phyloP scores from a whole-genome alignment of 208 protist genomes.

The Blastocrithidia nonstop region DNA sequence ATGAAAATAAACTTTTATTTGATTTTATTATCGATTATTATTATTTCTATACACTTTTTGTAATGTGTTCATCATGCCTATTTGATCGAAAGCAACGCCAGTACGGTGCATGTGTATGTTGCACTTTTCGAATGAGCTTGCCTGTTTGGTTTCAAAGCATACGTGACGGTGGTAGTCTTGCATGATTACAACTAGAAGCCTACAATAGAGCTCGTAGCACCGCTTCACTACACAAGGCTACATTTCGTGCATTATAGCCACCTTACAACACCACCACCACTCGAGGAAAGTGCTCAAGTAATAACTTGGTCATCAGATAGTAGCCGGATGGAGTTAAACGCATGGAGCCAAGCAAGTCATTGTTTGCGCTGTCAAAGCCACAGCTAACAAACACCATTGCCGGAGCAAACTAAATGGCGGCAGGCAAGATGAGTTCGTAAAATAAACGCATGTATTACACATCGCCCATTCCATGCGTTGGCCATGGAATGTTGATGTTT shows the following conservation, averaged over 20 bases:
- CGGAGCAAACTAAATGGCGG: constrained; percentile 77
- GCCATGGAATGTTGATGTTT: constrained; percentile 92
- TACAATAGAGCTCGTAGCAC: constrained; percentile 67
- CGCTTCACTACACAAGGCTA: constrained; percentile 65
- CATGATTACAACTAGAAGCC: too few species aligned
- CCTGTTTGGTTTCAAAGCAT: too few species aligned
- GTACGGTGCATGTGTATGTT: too few species aligned
- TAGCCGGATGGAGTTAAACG: constrained; percentile 54
- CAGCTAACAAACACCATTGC: constrained; percentile 88
- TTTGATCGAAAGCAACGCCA: too few species aligned
- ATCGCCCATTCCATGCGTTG: constrained; percentile 75
- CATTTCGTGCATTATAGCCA: constrained; percentile 77
- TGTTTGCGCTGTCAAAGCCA: constrained; percentile 91
- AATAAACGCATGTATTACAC: constrained; percentile 89
- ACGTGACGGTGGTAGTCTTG: too few species aligned
- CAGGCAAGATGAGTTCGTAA: constrained; percentile 86
- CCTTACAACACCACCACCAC: constrained; percentile 84
- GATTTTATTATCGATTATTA: too few species aligned
- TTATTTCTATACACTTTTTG: too few species aligned
- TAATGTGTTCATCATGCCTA: too few species aligned
- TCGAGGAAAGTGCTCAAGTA: constrained; percentile 18
- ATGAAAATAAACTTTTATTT: too few species aligned
- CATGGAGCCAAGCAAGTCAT: constrained; percentile 89
- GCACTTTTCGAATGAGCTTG: too few species aligned
- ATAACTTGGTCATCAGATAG: constrained; percentile 53